Percentiles rank a stretch among this genome's conserved stretches.
These are phyloP conservation scores for Vitellaria paradoxa DNA, from an alignment of 179 eudicot species.

Conservation along the genomic window DNA sequence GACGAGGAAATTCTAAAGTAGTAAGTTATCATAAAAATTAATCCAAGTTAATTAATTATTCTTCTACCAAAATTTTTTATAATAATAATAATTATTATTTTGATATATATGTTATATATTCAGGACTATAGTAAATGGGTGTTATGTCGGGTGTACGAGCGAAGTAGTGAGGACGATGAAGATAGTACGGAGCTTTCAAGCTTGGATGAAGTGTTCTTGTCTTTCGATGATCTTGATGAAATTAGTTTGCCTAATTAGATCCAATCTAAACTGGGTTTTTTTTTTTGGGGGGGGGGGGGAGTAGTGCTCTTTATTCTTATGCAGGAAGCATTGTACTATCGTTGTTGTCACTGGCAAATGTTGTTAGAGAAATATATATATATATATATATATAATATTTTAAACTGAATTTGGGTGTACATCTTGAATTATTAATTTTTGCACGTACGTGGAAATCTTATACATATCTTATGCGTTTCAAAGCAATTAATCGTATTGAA, in stretches of 20 bases:
- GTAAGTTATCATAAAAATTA: constrained; percentile 18
- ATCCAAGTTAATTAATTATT: background rate
- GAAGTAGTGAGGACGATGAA: constrained; percentile 30
- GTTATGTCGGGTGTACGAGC: constrained; percentile 48
- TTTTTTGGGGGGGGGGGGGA: no score
- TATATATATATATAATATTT: no score
- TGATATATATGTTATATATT: no score
- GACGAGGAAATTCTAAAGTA: constrained; percentile 38
- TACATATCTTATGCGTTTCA: no score
- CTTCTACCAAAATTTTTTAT: background rate
- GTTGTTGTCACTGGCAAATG: no score
- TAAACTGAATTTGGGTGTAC: no score
- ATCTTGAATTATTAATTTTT: no score
- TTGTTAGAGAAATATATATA: no score
- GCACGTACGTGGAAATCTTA: no score
- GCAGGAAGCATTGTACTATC: background rate
- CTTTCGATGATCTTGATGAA: constrained; percentile 84
- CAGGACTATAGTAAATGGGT: constrained; percentile 57
- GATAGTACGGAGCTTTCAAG: constrained; percentile 73
- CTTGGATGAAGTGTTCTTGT: constrained; percentile 89
- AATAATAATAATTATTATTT: no score
- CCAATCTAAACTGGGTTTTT: background rate
- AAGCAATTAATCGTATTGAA: no score
- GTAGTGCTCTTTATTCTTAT: background rate
- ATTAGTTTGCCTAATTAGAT: constrained; percentile 57